phyloP scores from a whole-genome alignment of 2,329 filamentous ascomycete species.

The Macroventuria anomochaeta region DNA sequence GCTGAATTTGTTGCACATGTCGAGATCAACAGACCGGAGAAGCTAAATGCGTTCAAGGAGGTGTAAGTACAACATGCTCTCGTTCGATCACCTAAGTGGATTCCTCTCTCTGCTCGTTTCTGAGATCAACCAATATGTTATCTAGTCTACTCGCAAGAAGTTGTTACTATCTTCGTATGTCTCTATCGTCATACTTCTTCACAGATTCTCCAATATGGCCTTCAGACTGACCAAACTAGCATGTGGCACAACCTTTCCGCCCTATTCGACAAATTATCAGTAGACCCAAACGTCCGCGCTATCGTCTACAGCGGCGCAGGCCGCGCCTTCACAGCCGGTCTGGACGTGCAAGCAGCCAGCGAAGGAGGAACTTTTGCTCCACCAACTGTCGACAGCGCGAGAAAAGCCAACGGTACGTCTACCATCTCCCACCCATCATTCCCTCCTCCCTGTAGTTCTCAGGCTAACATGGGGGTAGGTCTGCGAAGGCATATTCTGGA shows the following conservation, averaged over 20 bases:
- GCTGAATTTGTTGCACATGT: slow-evolving; percentile 81
- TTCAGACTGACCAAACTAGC: slow-evolving; percentile 40
- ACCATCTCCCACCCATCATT: not conserved
- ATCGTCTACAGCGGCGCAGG: slow-evolving; percentile 83
- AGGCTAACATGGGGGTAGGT: too few species aligned
- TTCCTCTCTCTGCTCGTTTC: too few species aligned
- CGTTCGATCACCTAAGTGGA: not conserved
- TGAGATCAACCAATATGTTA: too few species aligned
- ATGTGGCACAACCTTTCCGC: slow-evolving; percentile 85
- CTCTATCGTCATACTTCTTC: not conserved
- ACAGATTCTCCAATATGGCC: not conserved
- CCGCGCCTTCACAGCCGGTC: slow-evolving; percentile 81
- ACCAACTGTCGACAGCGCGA: slow-evolving; percentile 63
- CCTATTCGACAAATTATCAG: slow-evolving; percentile 75
- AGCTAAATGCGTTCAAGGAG: slow-evolving; percentile 87
- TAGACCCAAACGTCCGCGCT: slow-evolving; percentile 74
- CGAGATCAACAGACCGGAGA: slow-evolving; percentile 85
- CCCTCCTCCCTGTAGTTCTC: too few species aligned
- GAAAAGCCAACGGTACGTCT: slow-evolving; percentile 60
- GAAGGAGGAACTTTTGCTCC: slow-evolving; percentile 55
- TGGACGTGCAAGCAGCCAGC: slow-evolving; percentile 78
- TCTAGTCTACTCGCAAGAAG: too few species aligned
- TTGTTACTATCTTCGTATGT: too few species aligned
- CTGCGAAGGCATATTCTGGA: slow-evolving; percentile 72
- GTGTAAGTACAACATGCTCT: slow-evolving; percentile 51